Base-by-base conservation (phyloP, 2,329 filamentous ascomycete species). In the Lecanosticta acicola region DNA sequence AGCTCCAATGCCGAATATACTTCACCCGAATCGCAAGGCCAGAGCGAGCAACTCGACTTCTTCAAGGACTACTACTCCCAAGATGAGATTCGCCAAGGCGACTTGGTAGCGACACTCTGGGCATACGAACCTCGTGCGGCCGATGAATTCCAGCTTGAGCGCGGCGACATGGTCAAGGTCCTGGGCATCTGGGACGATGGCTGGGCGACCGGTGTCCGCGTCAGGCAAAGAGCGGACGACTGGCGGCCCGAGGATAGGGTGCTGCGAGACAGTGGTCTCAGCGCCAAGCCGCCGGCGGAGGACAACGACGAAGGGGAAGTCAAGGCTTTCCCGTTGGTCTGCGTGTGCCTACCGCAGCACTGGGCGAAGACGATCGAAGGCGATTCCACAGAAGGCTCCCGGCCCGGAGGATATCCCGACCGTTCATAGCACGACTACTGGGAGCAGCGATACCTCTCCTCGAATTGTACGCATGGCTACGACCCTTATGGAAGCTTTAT, bases 41-140 rank as follows among this genome's bases (percentile, higher is more conserved):
- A 96, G 65, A 97, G 91, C 0, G 93, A 98, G 68, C 93, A 97
- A 66, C 72, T 98, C 43, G 84, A 87, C 3, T 95, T 89, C 63
- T 98, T 98, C 80, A 95, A 95, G 64, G 93, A 98, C 67, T 98
- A 98, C 68, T 98, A 98, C 65, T 97, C 91, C 2, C 84, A 91
- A 58, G 93, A 97, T 59, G 90, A 97, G 59, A 95, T 98, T 47
- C 87, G 91, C 59, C 86, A 91, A 0, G 85, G 87, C 46, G 90
- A 97, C 60, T 84, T 85, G 48, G 91, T 98, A 34, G 80, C 93
- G 11, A 87, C 89, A 2, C 77, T 98, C 11, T 98, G 93, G 93
- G 91, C 93, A 1, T 98, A 98, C 67, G 88, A 95, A 59, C 91
- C 93, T 26, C 85, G 93, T 26, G 93, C 93, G 3, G 81, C 83